Base-by-base conservation (phyloP, 441 rosid species). In the Euphorbia celastroides region DNA sequence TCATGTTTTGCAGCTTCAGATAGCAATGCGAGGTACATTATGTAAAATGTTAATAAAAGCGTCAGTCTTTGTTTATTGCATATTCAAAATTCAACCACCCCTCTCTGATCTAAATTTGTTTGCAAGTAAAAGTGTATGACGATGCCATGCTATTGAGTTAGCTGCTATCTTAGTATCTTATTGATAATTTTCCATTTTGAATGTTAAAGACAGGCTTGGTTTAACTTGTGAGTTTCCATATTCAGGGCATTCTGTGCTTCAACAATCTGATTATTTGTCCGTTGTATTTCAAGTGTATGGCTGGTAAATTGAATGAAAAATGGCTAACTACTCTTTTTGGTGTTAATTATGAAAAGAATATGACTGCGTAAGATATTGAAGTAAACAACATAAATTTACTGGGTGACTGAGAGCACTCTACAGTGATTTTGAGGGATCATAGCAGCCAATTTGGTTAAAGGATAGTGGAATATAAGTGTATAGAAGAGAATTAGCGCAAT, bases 11-110 rank as follows among this genome's bases (percentile, higher is more conserved):
- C 98, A 94, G 81, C 71, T 94, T 77, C 91, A 83, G 60, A 86
- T 94, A 69, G 96, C 92, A 67, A 87, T 87, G 94, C 88, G 93
- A 84, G 98, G 97, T 91, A 83, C 38, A 14, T 70, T 25, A 51
- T 36, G 28, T 55, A 50, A 55, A 26, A 31, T 58, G n/a, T 23
- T 16, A 20, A 41, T 69, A n/a, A 28, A 9, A 11, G 20, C 48
- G 32, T 22, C 64, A 9, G 11, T n/a, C n/a, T n/a, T n/a, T 41
- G 20, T 46, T 16, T 34, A n/a, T n/a, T n/a, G n/a, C n/a, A n/a
- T n/a, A n/a, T n/a, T n/a, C n/a, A n/a, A 13, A 30, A 8, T 46
- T 67, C n/a, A 32, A 23, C 32, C 7, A 30, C 17, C 32, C 44
- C n/a, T 57, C 1, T 19, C 27, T n/a, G 28, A 25, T 68, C 32